Percentiles rank a stretch among this genome's conserved stretches.
phyloP scores from a whole-genome alignment of 768 basidiomycete species.

The Exidia glandulosa region DNA sequence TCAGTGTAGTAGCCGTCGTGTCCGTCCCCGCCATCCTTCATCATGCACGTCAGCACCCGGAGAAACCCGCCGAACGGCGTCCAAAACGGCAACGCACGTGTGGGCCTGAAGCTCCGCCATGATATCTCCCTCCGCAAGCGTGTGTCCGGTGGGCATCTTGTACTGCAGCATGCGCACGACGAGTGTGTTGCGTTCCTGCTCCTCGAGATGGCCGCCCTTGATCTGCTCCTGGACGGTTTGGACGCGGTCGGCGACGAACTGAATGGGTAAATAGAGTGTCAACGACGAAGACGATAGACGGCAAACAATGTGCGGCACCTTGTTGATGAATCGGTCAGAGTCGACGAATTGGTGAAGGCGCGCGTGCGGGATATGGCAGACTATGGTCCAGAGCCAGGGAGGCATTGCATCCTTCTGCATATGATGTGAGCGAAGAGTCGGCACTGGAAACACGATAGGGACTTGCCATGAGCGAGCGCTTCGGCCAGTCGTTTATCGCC shows the following conservation, averaged over 20 bases:
- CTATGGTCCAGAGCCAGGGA: conserved; percentile 58
- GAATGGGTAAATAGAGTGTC: background rate
- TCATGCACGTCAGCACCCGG: background rate
- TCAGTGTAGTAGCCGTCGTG: conserved; percentile 61
- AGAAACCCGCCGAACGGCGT: background rate
- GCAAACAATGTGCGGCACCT: conserved; percentile 29
- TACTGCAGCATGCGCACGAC: background rate
- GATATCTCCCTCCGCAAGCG: conserved; percentile 60
- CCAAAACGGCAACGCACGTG: conserved; percentile 33
- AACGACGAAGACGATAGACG: background rate
- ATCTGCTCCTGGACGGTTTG: background rate
- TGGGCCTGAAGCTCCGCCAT: conserved; percentile 79
- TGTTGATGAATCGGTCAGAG: conserved; percentile 71
- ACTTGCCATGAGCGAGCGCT: conserved; percentile 55
- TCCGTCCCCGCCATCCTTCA: conserved; percentile 67
- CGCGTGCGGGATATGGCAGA: conserved; percentile 56
- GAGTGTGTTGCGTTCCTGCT: background rate
- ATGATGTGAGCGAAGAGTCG: conserved; percentile 20
- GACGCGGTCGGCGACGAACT: background rate
- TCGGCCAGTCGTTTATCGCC: conserved; percentile 72
- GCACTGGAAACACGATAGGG: conserved; percentile 36
- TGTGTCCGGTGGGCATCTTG: conserved; percentile 12
- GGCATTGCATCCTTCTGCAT: conserved; percentile 59
- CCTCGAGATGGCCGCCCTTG: background rate
- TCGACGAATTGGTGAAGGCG: conserved; percentile 65